These are phyloP conservation scores for Boletus sp. DNA, from an alignment of 768 basidiomycete genomes.

Conservation along the genomic window DNA sequence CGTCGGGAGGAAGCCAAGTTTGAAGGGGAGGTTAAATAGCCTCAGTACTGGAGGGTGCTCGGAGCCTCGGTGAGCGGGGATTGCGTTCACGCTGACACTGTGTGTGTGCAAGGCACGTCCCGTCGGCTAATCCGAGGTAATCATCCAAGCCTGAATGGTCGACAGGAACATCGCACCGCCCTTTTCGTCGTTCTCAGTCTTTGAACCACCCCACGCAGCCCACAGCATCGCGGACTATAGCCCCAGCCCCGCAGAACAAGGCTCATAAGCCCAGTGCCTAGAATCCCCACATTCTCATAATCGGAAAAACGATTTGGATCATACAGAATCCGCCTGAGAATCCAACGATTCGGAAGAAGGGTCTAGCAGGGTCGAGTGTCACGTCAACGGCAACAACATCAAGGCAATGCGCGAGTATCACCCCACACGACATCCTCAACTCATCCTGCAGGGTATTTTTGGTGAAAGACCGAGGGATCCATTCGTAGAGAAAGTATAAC, in stretches of 20 bases:
- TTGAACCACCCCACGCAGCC: background rate
- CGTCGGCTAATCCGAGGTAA: slow-evolving; percentile 20
- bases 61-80: background rate
- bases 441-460: background rate
- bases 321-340: slow-evolving; percentile 16
- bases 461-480: slow-evolving; percentile 13
- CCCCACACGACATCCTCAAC: background rate
- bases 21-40: background rate
- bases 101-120: slow-evolving; percentile 17
- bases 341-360: background rate
- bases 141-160: background rate
- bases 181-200: background rate
- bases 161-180: background rate
- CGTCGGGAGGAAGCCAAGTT: background rate
- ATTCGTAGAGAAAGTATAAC: slow-evolving; percentile 7
- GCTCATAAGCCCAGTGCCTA: background rate
- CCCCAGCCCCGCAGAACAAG: slow-evolving; percentile 4
- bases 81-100: background rate
- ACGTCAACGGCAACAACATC: too few species aligned
- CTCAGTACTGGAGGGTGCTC: background rate
- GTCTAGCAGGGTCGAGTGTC: background rate
- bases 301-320: slow-evolving; percentile 8
- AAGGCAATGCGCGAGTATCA: background rate
- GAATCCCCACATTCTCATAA: slow-evolving; percentile 8
- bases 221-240: slow-evolving; percentile 8